phyloP scores from a whole-genome alignment of 2,329 filamentous ascomycete species.

The Myriangium duriaei region DNA sequence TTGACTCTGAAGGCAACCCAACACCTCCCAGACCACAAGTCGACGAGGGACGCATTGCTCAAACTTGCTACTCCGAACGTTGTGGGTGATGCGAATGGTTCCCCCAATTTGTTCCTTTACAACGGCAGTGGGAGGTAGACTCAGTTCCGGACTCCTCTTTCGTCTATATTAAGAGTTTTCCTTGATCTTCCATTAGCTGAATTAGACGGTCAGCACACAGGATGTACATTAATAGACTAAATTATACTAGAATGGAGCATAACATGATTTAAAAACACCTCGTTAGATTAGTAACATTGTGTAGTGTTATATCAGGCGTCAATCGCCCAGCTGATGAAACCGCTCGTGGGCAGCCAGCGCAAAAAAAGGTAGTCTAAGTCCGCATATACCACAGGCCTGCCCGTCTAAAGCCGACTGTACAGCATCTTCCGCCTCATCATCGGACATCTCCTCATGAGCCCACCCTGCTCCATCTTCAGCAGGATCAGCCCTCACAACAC shows the following conservation, averaged over 20 bases:
- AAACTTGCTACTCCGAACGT: too few relatives aligned
- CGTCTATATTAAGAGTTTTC: too few relatives aligned
- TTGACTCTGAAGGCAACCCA: not conserved
- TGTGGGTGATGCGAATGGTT: too few relatives aligned
- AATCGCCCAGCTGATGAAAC: constrained; percentile 29
- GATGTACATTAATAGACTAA: too few relatives aligned
- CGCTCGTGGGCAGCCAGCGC: constrained; percentile 46
- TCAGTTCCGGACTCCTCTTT: too few relatives aligned
- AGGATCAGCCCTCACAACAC: not conserved
- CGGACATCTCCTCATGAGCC: not conserved
- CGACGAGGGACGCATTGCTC: too few relatives aligned
- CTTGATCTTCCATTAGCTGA: too few relatives aligned
- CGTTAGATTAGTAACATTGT: not conserved
- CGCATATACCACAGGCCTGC: constrained; percentile 37
- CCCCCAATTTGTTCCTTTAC: too few relatives aligned
- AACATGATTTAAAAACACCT: not conserved
- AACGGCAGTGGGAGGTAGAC: too few relatives aligned
- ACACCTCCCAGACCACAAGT: too few relatives aligned
- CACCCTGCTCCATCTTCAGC: not conserved
- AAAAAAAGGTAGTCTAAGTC: constrained; percentile 43
- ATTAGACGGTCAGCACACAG: too few relatives aligned
- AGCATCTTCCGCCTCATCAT: constrained; percentile 8
- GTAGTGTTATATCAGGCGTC: not conserved
- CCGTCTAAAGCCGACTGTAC: constrained; percentile 17
- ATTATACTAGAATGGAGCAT: not conserved